Evolutionary conservation across 140 eudicot species (phyloP), one percentile per base, ranked within the genome.

Genomic region (Anethum foeniculum): DNA sequence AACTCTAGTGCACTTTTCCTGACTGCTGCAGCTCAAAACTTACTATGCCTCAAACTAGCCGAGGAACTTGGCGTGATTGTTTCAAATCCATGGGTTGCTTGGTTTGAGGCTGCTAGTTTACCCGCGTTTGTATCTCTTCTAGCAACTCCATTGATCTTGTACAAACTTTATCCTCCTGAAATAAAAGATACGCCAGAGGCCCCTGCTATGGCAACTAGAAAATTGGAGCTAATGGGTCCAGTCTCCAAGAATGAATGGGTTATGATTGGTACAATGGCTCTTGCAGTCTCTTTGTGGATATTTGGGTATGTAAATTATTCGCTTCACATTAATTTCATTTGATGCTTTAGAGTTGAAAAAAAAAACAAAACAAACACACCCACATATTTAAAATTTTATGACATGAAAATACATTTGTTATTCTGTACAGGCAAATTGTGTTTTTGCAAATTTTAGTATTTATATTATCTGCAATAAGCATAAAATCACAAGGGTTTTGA

Each of bases 1-100:
- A 93, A 93, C 87, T 93, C 98, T 83, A 93, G 98, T 90, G 98
- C 98, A 60, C 98, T 93, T 87, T 93, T 89, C 89, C 88, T 93
- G 56, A 93, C 98, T 80, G 98, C 97, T 71, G 98, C 98, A 76
- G 98, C 98, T 84, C 98, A 93, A 89, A 93, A 93, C 80, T 88
- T 93, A 21, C 84, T 93, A 84, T 93, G 98, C 83, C 86, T 93
- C 72, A 93, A 93, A 79, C 86, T 93, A 71, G 98, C 98, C 0
- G 93, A 93, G 84, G 97, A 90, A 81, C 93, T 93, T 77, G 98
- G 98, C 43, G 89, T 93, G 44, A 89, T 86, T 41, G 90, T 93
- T 75, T 82, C 91, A 15, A 88, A 81, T 65, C 97, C 98, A 25
- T 93, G 98, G 98, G 82, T 93, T 75, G 72, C 90, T 71, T 93